Evolutionary conservation across 768 basidiomycete genomes (phyloP).

Genomic region (Russula virescens): DNA sequence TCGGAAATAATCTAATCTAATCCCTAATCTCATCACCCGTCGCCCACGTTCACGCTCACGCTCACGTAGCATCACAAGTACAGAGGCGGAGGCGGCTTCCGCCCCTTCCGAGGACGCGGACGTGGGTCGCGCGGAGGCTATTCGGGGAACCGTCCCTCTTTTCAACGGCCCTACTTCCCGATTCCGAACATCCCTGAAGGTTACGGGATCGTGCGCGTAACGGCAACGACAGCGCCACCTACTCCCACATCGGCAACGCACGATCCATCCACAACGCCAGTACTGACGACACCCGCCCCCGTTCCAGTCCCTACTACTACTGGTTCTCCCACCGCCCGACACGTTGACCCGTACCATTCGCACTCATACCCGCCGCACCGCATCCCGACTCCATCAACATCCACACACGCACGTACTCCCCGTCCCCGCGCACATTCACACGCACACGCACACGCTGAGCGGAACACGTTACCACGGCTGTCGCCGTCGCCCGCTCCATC

Average conservation of each 20-base stretch:
- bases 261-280: neutral
- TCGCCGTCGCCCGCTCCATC: too few species aligned
- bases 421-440: neutral
- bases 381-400: neutral
- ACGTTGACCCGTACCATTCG: neutral
- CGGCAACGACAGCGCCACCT: neutral
- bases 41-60: too few species aligned
- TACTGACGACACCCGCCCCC: neutral
- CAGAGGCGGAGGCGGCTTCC: neutral
- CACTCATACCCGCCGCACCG: neutral
- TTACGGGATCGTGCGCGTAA: neutral
- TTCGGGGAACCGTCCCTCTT: neutral
- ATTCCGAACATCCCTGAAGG: conserved; percentile 3
- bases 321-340: neutral
- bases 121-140: conserved; percentile 11
- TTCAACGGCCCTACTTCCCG: neutral
- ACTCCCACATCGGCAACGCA: neutral
- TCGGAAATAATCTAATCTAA: neutral
- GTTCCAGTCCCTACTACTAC: neutral
- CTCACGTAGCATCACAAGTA: neutral
- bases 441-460: neutral
- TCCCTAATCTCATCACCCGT: neutral
- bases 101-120: conserved; percentile 1
- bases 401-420: neutral
- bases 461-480: too few species aligned